Conservation (phyloP, 1,284 basidiomycete genomes). For the Trametes versicolor region DNA sequence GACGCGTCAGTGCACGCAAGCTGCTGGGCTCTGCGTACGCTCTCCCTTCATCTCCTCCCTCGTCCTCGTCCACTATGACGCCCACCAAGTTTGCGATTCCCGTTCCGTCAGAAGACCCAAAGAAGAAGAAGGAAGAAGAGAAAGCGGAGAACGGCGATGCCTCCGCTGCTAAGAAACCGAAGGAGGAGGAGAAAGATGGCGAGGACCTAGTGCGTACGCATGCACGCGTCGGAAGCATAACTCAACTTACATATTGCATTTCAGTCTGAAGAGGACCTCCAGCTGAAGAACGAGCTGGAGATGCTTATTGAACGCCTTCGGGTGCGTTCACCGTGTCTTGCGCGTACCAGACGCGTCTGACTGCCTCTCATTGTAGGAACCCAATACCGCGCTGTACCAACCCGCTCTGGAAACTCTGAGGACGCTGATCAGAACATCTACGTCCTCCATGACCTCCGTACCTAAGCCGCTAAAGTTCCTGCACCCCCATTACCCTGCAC, state of each 20-base stretch:
- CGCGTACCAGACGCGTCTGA: slow-evolving; percentile 21
- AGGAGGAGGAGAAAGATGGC: slow-evolving; percentile 68
- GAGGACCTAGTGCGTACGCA: slow-evolving; percentile 81
- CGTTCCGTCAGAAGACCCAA: slow-evolving; percentile 77
- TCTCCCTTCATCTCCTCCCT: slow-evolving; percentile 20
- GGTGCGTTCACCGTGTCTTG: slow-evolving; percentile 53
- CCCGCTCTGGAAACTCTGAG: slow-evolving; percentile 95
- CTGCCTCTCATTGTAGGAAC: slow-evolving; percentile 68
- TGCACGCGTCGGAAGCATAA: not conserved
- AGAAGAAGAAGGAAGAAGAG: slow-evolving; percentile 62
- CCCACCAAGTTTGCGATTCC: slow-evolving; percentile 63
- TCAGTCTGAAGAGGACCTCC: slow-evolving; percentile 95
- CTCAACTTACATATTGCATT: slow-evolving; percentile 12
- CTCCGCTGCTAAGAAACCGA: slow-evolving; percentile 51
- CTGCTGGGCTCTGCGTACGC: slow-evolving; percentile 19
- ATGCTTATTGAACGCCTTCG: slow-evolving; percentile 97
- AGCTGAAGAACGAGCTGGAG: slow-evolving; percentile 95
- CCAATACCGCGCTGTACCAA: slow-evolving; percentile 85
- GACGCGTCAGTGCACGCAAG: slow-evolving; percentile 34
- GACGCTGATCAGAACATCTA: slow-evolving; percentile 95
- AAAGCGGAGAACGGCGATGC: slow-evolving; percentile 50
- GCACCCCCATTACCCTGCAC: slow-evolving; percentile 91
- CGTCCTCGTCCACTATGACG: slow-evolving; percentile 46
- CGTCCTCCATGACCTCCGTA: slow-evolving; percentile 99
- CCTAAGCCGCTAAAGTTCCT: slow-evolving; percentile 99